Evolutionary conservation across 2,329 filamentous ascomycete genomes (phyloP).

Genomic region (Fusarium verrucosum): DNA sequence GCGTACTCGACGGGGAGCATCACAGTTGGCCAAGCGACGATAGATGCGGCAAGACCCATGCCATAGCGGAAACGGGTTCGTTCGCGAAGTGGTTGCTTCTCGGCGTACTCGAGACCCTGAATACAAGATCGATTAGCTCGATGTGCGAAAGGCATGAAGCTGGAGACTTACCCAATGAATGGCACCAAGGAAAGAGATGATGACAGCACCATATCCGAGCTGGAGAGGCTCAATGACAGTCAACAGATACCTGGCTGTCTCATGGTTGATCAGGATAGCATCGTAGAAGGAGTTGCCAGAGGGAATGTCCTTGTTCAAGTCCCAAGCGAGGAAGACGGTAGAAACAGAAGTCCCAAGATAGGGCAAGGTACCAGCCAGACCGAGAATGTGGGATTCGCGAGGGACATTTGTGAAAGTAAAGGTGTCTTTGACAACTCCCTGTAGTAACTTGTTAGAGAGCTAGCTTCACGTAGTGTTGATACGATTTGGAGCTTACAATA

Average conservation of each 20-base stretch:
- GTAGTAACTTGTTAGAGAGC: neutral
- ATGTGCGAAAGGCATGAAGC: neutral
- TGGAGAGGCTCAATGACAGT: slow-evolving; percentile 85
- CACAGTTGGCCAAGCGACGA: slow-evolving; percentile 89
- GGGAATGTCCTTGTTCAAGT: slow-evolving; percentile 75
- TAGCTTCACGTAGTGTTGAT: rapidly evolving
- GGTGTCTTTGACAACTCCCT: slow-evolving; percentile 74
- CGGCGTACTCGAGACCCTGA: slow-evolving; percentile 81
- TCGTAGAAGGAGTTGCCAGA: slow-evolving; percentile 65
- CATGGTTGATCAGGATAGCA: slow-evolving; percentile 69
- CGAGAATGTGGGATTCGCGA: slow-evolving; percentile 72
- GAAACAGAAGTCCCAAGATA: slow-evolving; percentile 86
- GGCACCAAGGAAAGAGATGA: slow-evolving; percentile 92
- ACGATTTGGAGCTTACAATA: slow-evolving; percentile 60
- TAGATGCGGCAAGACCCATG: slow-evolving; percentile 81
- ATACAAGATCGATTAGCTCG: neutral
- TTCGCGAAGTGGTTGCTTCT: slow-evolving; percentile 65
- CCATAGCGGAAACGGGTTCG: slow-evolving; percentile 83
- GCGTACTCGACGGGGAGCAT: slow-evolving; percentile 86
- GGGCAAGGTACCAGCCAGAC: slow-evolving; percentile 81
- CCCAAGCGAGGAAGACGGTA: slow-evolving; percentile 83
- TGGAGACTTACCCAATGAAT: slow-evolving; percentile 76
- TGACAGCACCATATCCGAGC: slow-evolving; percentile 89
- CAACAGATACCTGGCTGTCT: slow-evolving; percentile 77
- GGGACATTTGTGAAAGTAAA: slow-evolving; percentile 73